Conservation (phyloP, 805 yeast genomes). For the Zygosaccharomyces bailii region DNA sequence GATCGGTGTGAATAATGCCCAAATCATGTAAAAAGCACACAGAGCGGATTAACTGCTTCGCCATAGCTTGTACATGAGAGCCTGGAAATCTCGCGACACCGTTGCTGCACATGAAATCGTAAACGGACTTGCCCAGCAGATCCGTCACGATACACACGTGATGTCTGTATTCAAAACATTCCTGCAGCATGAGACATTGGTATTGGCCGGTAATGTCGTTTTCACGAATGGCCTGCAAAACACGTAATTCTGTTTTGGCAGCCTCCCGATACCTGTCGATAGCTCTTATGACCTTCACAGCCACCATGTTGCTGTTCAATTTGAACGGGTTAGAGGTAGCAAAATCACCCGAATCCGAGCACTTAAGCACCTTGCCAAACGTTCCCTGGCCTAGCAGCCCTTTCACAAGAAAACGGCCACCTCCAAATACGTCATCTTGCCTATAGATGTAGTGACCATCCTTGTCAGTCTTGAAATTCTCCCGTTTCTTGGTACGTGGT, state of each 20-base stretch:
- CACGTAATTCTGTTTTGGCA: conserved; percentile 84
- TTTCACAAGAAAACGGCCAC: conserved; percentile 57
- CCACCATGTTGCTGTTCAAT: conserved; percentile 40
- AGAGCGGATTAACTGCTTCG: conserved; percentile 78
- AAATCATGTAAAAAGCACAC: conserved; percentile 88
- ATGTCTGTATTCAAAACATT: conserved; percentile 87
- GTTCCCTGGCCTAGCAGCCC: conserved; percentile 90
- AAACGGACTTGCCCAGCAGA: conserved; percentile 75
- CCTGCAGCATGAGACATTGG: conserved; percentile 76
- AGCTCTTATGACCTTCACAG: conserved; percentile 88
- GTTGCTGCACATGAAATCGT: conserved; percentile 85
- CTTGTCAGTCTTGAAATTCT: conserved; percentile 43
- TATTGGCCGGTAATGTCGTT: conserved; percentile 55
- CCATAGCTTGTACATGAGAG: conserved; percentile 82
- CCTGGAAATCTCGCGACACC: conserved; percentile 90
- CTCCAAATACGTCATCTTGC: conserved; percentile 59
- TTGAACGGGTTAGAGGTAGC: conserved; percentile 30
- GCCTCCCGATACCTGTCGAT: conserved; percentile 95
- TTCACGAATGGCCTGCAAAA: conserved; percentile 42
- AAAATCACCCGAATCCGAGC: conserved; percentile 52
- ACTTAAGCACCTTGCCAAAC: conserved; percentile 96
- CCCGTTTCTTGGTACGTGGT: conserved; percentile 13
- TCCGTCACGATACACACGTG: conserved; percentile 95
- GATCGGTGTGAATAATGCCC: conserved; percentile 88
- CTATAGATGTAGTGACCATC: conserved; percentile 72